Conservation (phyloP, 2,329 filamentous ascomycete genomes). For the Neonectria coccinea region DNA sequence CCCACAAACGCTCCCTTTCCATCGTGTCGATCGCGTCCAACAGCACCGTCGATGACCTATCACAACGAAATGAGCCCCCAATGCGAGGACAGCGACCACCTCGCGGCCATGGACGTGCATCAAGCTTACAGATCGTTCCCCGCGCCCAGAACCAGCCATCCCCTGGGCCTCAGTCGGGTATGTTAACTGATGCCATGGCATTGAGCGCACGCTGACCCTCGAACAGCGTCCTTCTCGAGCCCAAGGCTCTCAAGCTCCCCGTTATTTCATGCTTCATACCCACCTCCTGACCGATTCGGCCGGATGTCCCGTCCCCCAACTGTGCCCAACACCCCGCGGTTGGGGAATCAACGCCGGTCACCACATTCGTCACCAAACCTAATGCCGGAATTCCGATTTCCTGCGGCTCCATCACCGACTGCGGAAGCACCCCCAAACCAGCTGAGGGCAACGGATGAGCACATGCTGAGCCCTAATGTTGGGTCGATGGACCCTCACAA, state of each 20-base stretch:
- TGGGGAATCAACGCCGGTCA: constrained; percentile 52
- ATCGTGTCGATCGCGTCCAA: constrained; percentile 81
- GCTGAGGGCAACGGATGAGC: constrained; percentile 51
- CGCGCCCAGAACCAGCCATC: constrained; percentile 58
- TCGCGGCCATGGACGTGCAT: constrained; percentile 79
- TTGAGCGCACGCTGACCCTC: constrained; percentile 30
- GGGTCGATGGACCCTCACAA: constrained; percentile 50
- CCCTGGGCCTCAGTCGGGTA: constrained; percentile 55
- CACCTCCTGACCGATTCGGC: constrained; percentile 62
- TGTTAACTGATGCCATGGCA: constrained; percentile 31
- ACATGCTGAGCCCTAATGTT: constrained; percentile 55
- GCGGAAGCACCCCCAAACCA: constrained; percentile 49
- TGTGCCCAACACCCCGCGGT: constrained; percentile 58
- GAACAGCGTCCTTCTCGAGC: constrained; percentile 51
- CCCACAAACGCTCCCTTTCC: constrained; percentile 81
- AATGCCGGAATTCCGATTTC: constrained; percentile 69
- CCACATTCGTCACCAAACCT: constrained; percentile 56
- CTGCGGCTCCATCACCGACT: constrained; percentile 58
- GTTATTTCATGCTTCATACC: constrained; percentile 67
- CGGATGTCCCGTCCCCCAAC: constrained; percentile 57
- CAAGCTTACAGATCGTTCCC: constrained; percentile 79
- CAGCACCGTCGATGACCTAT: constrained; percentile 61
- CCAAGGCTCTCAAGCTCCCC: constrained; percentile 62
- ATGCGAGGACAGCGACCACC: constrained; percentile 61
- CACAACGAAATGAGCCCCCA: constrained; percentile 56